Evolutionary conservation across 768 basidiomycete species (phyloP).

Genomic region (Albatrellus ellisii): DNA sequence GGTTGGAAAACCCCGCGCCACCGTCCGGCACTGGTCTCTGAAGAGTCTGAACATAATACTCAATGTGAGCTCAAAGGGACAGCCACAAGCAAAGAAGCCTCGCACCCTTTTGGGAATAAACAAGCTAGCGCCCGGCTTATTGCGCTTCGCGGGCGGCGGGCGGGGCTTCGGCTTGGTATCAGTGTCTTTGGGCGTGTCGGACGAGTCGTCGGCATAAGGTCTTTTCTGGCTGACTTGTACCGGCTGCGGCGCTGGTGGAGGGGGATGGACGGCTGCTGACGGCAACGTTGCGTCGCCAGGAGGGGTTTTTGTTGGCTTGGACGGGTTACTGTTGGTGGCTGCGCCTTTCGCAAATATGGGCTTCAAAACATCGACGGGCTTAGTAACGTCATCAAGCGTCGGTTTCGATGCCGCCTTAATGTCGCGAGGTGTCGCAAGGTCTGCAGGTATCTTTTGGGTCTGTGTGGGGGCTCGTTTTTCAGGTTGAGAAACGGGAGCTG

Average conservation of each 20-base stretch:
- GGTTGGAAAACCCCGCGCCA: no score
- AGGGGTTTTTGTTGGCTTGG: background rate
- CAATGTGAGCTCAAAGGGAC: no score
- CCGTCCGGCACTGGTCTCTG: no score
- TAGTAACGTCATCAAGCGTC: background rate
- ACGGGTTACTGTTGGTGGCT: background rate
- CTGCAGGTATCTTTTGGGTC: background rate
- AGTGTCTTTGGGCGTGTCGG: background rate
- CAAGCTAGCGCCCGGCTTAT: constrained; percentile 7
- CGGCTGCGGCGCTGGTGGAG: background rate
- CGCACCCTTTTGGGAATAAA: constrained; percentile 17
- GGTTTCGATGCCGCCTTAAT: background rate
- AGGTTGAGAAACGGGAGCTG: constrained; percentile 5
- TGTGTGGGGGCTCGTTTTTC: constrained; percentile 15
- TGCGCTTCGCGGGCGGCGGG: constrained; percentile 1
- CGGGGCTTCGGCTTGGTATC: background rate
- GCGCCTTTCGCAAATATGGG: background rate
- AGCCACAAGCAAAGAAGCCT: no score
- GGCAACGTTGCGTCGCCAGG: background rate
- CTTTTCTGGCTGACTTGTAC: constrained; percentile 6
- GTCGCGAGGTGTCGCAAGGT: background rate
- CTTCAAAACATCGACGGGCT: background rate
- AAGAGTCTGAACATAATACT: no score
- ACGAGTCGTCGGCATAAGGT: background rate
- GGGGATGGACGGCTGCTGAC: background rate